Evolutionary conservation across 352 stramenopile genomes (phyloP), one percentile per base, ranked within the genome.

Genomic region (Globisporangium spinosum): DNA sequence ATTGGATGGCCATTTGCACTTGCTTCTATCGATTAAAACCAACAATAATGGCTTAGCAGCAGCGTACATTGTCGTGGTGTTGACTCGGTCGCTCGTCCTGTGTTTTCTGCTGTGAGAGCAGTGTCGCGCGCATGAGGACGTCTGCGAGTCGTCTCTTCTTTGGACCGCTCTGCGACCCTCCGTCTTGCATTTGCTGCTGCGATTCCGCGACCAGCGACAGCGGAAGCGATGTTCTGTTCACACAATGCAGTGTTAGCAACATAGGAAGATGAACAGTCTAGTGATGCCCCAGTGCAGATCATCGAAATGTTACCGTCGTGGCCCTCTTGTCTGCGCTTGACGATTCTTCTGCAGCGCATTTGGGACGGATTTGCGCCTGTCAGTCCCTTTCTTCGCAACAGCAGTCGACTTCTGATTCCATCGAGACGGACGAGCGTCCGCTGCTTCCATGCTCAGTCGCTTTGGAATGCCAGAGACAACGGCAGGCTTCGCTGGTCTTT

Each of bases 111-210:
- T 90, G 82, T 22, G 82, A 92, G 0, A 87, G 59, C n/a, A 77
- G 58, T n/a, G 80, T 92, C 49, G 84, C 84, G 29, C 77, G 80
- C 35, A 85, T 68, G 22, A 92, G 67, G 1, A 92, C 75, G 67
- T 92, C 80, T 0, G 80, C 81, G 17, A 92, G 56, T 0, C 77
- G 68, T 15, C 67, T 73, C 63, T 62, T 76, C 64, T 79, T 83
- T 2, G 65, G 25, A 49, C 32, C 64, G 17, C 43, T 43, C 23
- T 54, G 47, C 15, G 25, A 25, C 15, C 9, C 10, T 32, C 34
- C 13, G 58, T 25, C 8, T 25, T 76, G 32, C 65, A 65, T 38
- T 49, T 47, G 54, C 51, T 15, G 23, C 9, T 74, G 25, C 8
- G 73, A 71, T 40, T 57, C 65, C 29, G 58, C 65, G 6, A 65